Conservation (phyloP, 1,284 basidiomycete species). For the Psilocybe mexicana region DNA sequence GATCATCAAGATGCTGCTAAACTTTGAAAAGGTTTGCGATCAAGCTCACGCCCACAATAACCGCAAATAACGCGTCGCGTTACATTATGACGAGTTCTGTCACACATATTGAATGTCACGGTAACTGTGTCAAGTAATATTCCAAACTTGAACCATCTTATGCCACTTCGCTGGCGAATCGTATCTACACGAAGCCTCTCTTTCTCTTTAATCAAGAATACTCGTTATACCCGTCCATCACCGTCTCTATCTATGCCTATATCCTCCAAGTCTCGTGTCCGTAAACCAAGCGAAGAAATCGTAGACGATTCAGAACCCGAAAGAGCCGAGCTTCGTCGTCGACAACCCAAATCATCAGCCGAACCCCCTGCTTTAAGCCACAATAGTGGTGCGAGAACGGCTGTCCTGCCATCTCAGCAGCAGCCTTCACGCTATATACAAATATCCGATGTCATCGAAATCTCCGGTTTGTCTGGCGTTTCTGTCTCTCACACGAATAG, state of each 20-base stretch:
- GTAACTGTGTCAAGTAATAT: not conserved
- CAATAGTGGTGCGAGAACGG: not conserved
- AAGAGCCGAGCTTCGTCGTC: constrained; percentile 45
- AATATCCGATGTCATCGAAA: constrained; percentile 16
- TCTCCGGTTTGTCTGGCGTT: constrained; percentile 14
- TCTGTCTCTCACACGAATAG: not conserved
- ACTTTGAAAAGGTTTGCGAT: not conserved
- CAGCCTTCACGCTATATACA: not conserved
- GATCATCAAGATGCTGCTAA: not conserved
- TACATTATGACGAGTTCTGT: constrained; percentile 12
- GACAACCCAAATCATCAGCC: constrained; percentile 19
- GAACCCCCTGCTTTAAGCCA: not conserved
- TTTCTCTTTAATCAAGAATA: not conserved
- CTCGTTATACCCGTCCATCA: not conserved
- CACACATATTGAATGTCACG: not conserved
- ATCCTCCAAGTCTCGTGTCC: not conserved
- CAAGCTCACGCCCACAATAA: constrained; percentile 18
- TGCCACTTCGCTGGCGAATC: constrained; percentile 8
- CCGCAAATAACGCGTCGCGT: constrained; percentile 39
- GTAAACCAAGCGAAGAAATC: constrained; percentile 39
- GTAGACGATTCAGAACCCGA: constrained; percentile 73
- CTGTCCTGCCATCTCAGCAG: not conserved
- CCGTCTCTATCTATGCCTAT: not conserved
- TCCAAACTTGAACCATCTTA: not conserved
- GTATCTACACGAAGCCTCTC: not conserved